phyloP scores from a whole-genome alignment of 257 asterid species.

The Anisodus tanguticus region DNA sequence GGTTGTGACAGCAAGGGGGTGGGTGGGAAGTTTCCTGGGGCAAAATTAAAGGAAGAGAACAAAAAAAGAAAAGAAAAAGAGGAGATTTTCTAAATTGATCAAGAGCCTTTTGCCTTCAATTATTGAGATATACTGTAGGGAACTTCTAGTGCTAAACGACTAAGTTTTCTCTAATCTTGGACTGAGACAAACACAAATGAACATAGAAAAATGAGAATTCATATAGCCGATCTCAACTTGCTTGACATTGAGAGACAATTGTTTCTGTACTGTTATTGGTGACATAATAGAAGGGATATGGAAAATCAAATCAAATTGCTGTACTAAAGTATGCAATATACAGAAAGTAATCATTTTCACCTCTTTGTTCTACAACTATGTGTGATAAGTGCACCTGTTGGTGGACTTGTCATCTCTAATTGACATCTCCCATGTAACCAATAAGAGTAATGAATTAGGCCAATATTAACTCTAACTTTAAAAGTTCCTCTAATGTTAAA shows the following conservation, averaged over 20 bases:
- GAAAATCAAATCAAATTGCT: conserved; percentile 20
- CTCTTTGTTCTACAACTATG: conserved; percentile 76
- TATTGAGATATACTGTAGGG: neutral
- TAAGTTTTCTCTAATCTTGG: neutral
- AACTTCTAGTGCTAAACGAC: conserved; percentile 8
- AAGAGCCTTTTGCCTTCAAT: neutral
- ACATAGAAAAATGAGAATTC: neutral
- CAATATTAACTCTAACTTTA: conserved; percentile 60
- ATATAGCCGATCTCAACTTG: neutral
- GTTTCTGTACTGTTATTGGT: neutral
- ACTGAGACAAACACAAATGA: neutral
- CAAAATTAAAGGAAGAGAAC: neutral
- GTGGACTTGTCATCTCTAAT: conserved; percentile 86
- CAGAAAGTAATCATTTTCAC: conserved; percentile 34
- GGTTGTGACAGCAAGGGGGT: neutral
- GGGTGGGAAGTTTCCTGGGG: neutral
- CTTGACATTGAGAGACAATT: neutral
- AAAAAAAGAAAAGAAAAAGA: conserved; percentile 9
- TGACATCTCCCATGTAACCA: conserved; percentile 73
- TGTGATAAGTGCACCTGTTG: conserved; percentile 59
- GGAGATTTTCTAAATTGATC: neutral
- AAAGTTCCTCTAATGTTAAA: conserved; percentile 64
- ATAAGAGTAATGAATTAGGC: conserved; percentile 65
- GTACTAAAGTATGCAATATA: conserved; percentile 24
- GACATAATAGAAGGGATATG: neutral